Base-by-base conservation (phyloP, 2,329 filamentous ascomycete genomes). In the Pseudopithomyces chartarum region DNA sequence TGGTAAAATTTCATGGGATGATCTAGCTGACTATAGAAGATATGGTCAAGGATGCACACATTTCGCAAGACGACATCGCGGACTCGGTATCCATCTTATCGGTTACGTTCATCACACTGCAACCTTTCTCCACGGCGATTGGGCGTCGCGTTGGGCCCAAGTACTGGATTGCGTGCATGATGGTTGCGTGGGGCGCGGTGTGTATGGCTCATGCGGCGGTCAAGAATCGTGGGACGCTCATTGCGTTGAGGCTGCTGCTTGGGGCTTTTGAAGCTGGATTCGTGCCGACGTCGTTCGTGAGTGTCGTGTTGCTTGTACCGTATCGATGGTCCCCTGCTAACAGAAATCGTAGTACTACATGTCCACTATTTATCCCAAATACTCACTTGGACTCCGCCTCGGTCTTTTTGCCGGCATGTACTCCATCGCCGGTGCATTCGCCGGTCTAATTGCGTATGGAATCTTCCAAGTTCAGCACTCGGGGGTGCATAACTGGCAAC, bases 251-350 rank as follows among this genome's bases (percentile, higher is more conserved):
- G 8, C 39, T 61, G 19, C 38, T 61, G 3, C 26, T 61, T 15
- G 59, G 57, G 2, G 59, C 50, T 11, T 45, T 50, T 26, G 59
- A 61, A 42, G 53, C 59, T 33, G 59, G 59, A 7, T 61, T 61
- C 29, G 26, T 29, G 26, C 26, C 26, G 26, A 29, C 26, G 4
- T 29, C 26, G 8, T 29, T 29, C 8, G 26, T 29, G 26, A 29
- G 26, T 29, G 4, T 29, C 26, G 4, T 5, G 5, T 8, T 29
- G 26, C 26, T 29, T 29, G 26, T 8, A 29, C 8, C 8, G 8
- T 8, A 29, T 29, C 5, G 5, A 29, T 29, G 26, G n/a, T 29
- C 26, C 4, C 8, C 8, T 29, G 26, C 26, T 29, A 29, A 32
- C 36, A 13, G 57, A 36, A 20, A 3, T 39, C 2, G 19, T 19